Evolutionary conservation across 305 asterid species (phyloP).

Genomic region (Coffea humblotiana): DNA sequence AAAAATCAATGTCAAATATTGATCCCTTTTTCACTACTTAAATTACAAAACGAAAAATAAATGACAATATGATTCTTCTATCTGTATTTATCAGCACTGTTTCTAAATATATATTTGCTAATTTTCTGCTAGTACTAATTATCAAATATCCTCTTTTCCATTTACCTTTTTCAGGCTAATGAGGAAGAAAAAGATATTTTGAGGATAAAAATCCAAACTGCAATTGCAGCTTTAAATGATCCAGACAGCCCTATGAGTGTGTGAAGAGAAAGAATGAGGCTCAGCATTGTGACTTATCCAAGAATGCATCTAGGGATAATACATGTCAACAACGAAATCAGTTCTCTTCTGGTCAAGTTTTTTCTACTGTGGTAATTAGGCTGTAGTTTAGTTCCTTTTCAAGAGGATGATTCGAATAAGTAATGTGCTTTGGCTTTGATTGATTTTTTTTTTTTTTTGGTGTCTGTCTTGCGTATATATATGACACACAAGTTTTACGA

Average conservation of each 20-base stretch:
- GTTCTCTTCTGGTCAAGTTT: slow-evolving; percentile 4
- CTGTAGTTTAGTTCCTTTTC: not conserved
- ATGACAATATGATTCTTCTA: too few species aligned
- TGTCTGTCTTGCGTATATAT: not conserved
- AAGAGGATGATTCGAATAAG: not conserved
- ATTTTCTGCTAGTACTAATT: not conserved
- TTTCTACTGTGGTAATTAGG: not conserved
- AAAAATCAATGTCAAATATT: too few species aligned
- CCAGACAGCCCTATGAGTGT: slow-evolving; percentile 55
- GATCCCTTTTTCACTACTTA: too few species aligned
- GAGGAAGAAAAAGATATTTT: slow-evolving; percentile 55
- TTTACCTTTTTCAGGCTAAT: slow-evolving; percentile 41
- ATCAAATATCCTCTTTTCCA: not conserved
- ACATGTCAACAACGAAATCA: not conserved
- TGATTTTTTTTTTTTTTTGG: too few species aligned
- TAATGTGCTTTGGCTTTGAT: not conserved
- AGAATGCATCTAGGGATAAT: not conserved
- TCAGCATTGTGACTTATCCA: not conserved
- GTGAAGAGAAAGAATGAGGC: not conserved
- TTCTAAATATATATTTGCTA: too few species aligned
- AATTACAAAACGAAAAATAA: too few species aligned
- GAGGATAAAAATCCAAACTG: slow-evolving; percentile 57
- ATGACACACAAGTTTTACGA: too few species aligned
- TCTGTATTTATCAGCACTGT: too few species aligned
- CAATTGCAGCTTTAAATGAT: slow-evolving; percentile 54